Conservation (phyloP, 2,329 filamentous ascomycete genomes). For the Zalaria obscura region DNA sequence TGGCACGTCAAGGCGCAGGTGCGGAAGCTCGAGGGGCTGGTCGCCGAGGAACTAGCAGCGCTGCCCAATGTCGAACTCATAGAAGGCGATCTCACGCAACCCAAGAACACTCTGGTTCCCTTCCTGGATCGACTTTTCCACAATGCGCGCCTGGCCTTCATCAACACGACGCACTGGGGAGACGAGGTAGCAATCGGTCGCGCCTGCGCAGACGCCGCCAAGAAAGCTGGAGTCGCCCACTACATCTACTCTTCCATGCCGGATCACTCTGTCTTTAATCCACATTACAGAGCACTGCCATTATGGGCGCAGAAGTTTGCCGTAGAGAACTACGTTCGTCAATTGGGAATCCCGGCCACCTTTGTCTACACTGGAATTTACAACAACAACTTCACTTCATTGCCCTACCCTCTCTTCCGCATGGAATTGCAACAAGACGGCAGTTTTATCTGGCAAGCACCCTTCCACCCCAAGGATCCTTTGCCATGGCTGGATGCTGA, state of each 20-base stretch:
- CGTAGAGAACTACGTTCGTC: constrained; percentile 79
- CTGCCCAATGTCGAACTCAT: constrained; percentile 69
- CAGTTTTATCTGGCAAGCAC: constrained; percentile 83
- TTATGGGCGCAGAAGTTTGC: constrained; percentile 88
- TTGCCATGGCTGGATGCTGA: constrained; percentile 94
- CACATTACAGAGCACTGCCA: constrained; percentile 67
- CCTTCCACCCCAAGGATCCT: constrained; percentile 78
- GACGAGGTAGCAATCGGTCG: constrained; percentile 85
- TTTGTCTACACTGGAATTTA: constrained; percentile 97
- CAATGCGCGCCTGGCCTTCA: constrained; percentile 79
- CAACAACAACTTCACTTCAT: constrained; percentile 96
- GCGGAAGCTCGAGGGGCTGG: constrained; percentile 71
- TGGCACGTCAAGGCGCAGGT: constrained; percentile 89
- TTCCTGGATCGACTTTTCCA: constrained; percentile 40
- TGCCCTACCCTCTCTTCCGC: constrained; percentile 86
- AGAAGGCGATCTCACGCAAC: constrained; percentile 47
- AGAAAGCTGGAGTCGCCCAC: constrained; percentile 70
- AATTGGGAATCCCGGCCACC: constrained; percentile 70
- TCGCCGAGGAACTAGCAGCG: constrained; percentile 70
- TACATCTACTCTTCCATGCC: constrained; percentile 97
- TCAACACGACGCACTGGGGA: constrained; percentile 96
- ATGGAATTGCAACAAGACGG: constrained; percentile 79
- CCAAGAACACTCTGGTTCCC: constrained; percentile 10
- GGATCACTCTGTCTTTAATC: constrained; percentile 70
- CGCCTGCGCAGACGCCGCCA: constrained; percentile 77